These are phyloP conservation scores for Naegleria lovaniensis DNA, from an alignment of 208 protist genomes.

Conservation along the genomic window DNA sequence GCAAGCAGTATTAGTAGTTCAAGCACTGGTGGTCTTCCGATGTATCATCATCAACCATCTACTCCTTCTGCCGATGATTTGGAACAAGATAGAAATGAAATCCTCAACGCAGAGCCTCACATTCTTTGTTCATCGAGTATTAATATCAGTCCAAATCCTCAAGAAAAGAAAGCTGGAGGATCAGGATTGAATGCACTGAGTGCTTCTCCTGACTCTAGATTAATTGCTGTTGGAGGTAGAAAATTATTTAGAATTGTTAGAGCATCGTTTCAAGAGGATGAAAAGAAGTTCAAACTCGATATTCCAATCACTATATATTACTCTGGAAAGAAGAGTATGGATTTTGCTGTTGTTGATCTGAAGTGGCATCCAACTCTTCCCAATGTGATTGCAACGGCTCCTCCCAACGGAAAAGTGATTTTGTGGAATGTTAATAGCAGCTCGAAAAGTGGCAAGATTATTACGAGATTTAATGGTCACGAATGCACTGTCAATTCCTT, in stretches of 20 bases:
- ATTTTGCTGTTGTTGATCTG: conserved; percentile 17
- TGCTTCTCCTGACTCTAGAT: background rate
- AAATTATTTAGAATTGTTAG: background rate
- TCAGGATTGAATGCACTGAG: background rate
- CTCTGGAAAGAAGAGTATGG: conserved; percentile 11
- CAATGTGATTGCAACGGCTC: conserved; percentile 10
- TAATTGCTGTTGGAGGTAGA: conserved; percentile 23
- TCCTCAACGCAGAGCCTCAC: background rate
- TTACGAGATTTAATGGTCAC: background rate
- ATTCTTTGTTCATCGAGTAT: background rate
- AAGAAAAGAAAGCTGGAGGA: background rate
- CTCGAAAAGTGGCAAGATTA: background rate
- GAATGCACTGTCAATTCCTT: conserved; percentile 15
- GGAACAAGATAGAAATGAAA: background rate
- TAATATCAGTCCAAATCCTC: background rate
- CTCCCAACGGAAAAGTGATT: conserved; percentile 17
- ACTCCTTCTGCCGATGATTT: background rate
- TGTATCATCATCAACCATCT: background rate
- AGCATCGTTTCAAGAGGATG: background rate
- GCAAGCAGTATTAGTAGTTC: background rate
- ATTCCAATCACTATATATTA: background rate
- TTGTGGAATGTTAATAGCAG: conserved; percentile 10
- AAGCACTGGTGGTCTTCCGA: background rate
- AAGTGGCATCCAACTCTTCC: conserved; percentile 2
- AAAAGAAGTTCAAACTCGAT: conserved; percentile 13